These are phyloP conservation scores for Phanerodontia chrysosporium DNA, from an alignment of 768 basidiomycete species.

Conservation along the genomic window DNA sequence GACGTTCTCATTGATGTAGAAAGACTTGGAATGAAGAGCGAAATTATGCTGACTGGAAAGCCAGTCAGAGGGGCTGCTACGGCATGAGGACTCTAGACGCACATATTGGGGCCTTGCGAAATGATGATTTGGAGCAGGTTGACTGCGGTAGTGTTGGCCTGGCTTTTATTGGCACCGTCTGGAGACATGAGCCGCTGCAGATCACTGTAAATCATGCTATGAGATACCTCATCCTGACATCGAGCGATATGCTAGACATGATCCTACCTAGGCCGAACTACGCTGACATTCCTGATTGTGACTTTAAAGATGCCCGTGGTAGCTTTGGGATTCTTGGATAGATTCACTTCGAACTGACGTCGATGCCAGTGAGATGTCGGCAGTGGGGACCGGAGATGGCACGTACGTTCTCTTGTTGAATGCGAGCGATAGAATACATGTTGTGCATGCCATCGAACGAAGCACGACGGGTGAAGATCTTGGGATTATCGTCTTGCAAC, in stretches of 20 bases:
- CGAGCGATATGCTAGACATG: not conserved
- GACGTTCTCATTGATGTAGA: slow-evolving; percentile 1
- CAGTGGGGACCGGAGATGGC: not conserved
- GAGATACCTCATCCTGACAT: not conserved
- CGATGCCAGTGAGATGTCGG: not conserved
- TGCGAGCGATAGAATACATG: not conserved
- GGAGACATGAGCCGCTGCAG: slow-evolving; percentile 1
- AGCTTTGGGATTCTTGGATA: not conserved
- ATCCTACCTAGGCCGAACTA: slow-evolving; percentile 3
- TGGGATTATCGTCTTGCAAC: slow-evolving; percentile 1
- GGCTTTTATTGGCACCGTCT: not conserved
- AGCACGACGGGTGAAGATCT: slow-evolving; percentile 1
- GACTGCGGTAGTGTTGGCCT: slow-evolving; percentile 1
- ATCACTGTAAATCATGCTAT: not conserved
- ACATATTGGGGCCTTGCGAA: slow-evolving; percentile 11
- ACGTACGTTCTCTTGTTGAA: not conserved
- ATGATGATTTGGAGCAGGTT: slow-evolving; percentile 12
- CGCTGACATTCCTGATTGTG: not conserved
- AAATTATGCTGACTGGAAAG: slow-evolving; percentile 2
- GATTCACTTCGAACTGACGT: slow-evolving; percentile 6
- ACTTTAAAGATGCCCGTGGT: slow-evolving; percentile 1
- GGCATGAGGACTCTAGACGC: not conserved
- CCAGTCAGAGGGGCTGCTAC: not conserved
- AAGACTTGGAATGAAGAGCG: slow-evolving; percentile 9
- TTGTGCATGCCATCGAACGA: slow-evolving; percentile 9